Conservation (phyloP, 768 basidiomycete genomes). For the Mycena indigotica region DNA sequence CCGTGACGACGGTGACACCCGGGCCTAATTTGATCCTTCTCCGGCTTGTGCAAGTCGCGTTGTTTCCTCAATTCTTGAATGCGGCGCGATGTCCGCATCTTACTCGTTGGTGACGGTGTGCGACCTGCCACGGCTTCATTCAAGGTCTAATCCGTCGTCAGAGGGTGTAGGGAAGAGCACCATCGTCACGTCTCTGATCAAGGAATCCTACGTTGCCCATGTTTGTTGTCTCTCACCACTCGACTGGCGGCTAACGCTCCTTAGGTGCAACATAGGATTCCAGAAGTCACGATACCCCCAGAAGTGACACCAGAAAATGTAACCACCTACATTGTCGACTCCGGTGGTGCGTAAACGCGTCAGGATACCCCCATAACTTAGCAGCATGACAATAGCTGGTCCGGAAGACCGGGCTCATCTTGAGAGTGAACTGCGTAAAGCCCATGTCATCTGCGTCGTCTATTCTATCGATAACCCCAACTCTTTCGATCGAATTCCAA, state of each 20-base stretch:
- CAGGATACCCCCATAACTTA: slow-evolving; percentile 11
- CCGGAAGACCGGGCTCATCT: slow-evolving; percentile 86
- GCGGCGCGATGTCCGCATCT: slow-evolving; percentile 92
- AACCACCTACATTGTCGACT: slow-evolving; percentile 97
- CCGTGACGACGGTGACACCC: too few species aligned
- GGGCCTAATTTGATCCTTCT: too few species aligned
- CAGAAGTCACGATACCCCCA: slow-evolving; percentile 97
- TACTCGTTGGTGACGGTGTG: slow-evolving; percentile 92
- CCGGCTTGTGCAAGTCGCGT: too few species aligned
- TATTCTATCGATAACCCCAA: slow-evolving; percentile 96
- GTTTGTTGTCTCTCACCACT: slow-evolving; percentile 47
- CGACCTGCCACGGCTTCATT: slow-evolving; percentile 6
- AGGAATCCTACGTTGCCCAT: slow-evolving; percentile 89
- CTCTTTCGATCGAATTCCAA: slow-evolving; percentile 96
- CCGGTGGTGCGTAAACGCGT: slow-evolving; percentile 70
- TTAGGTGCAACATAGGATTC: slow-evolving; percentile 92
- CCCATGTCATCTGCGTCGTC: slow-evolving; percentile 97
- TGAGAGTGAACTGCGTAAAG: slow-evolving; percentile 93
- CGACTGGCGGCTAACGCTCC: slow-evolving; percentile 2
- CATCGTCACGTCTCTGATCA: slow-evolving; percentile 95
- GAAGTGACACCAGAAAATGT: slow-evolving; percentile 98
- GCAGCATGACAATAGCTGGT: slow-evolving; percentile 55
- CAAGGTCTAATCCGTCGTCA: slow-evolving; percentile 36
- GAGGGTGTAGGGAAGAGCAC: slow-evolving; percentile 98
- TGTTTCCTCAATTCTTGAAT: slow-evolving; percentile 49